Base-by-base conservation (phyloP, 2,329 filamentous ascomycete species). In the Paracamarosporium sp. region DNA sequence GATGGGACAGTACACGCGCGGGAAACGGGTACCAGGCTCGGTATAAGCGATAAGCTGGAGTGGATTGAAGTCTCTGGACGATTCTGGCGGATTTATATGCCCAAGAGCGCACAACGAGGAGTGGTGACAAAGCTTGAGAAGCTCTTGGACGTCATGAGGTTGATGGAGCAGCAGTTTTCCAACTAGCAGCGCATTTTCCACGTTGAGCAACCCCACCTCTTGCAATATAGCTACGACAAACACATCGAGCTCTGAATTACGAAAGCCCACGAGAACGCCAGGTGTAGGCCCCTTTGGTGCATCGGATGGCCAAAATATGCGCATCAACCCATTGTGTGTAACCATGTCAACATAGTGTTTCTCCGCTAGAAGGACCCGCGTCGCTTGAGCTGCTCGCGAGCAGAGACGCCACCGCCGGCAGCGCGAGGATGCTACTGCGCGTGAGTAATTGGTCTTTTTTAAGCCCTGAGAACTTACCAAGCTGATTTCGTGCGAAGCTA, bases 301-400 rank as follows among this genome's bases (percentile, higher is more conserved):
- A 80, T 96, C 93, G 72, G 90, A 90, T 71, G 95, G 96, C 95
- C 95, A 99, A 82, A 99, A 98, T 81, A 99, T 89, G 83, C 95
- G 92, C 89, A 98, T 92, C 82, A 98, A 84, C 73, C 91, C 93
- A 91, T 95, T 85, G 70, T 81, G 81, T 79, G 82, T 81, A 77
- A 86, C 82, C 86, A 88, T 88, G 76, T 83, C 87, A 82, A 79
- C 84, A 86, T 84, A 68, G 69, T 81, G 78, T 70, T 66, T 72
- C 66, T 67, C 66, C 65, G 62, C 85, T 86, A 98, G 79, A 99
- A 98, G 59, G 95, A 99, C 67, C 95, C 95, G 78, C 95, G 88
- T 70, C 95, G 90, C 79, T 93, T 89, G 69, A 99, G 82, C 81
- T 99, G 94, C 82, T 99, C 96, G 72, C 94, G 88, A 61, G 96